These are phyloP conservation scores for Phytophthora syringae DNA, from an alignment of 352 stramenopile species.

Conservation along the genomic window DNA sequence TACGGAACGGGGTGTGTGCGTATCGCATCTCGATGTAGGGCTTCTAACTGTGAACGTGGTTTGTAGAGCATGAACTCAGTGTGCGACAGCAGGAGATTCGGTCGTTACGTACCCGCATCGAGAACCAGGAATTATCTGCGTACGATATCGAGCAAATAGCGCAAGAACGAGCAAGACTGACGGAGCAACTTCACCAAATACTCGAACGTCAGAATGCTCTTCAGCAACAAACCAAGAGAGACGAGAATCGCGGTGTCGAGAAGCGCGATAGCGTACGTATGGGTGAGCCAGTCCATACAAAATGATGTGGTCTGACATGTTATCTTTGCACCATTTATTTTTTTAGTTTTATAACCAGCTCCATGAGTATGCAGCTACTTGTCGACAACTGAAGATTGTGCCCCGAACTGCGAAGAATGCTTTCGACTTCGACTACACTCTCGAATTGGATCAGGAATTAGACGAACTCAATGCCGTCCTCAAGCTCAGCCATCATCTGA, in stretches of 20 bases:
- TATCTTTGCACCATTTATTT: conserved; percentile 1
- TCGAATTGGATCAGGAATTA: conserved; percentile 69
- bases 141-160: conserved; percentile 80
- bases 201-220: conserved; percentile 66
- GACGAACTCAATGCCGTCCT: conserved; percentile 65
- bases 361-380: conserved; percentile 81
- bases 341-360: conserved; percentile 67
- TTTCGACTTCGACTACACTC: conserved; percentile 73
- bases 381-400: conserved; percentile 87
- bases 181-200: conserved; percentile 74
- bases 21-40: neutral
- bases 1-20: conserved; percentile 13
- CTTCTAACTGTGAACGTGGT: conserved; percentile 17
- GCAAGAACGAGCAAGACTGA: conserved; percentile 72
- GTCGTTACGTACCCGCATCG: conserved; percentile 66
- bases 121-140: conserved; percentile 80
- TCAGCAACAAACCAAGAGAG: conserved; percentile 60
- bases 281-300: neutral
- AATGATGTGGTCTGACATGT: neutral
- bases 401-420: conserved; percentile 86
- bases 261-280: conserved; percentile 69
- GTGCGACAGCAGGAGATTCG: conserved; percentile 67
- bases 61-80: conserved; percentile 55
- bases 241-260: conserved; percentile 71
- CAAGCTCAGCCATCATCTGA: conserved; percentile 66